phyloP scores from a whole-genome alignment of 2,329 filamentous ascomycete genomes.

The Trichophyton mentagrophytes region DNA sequence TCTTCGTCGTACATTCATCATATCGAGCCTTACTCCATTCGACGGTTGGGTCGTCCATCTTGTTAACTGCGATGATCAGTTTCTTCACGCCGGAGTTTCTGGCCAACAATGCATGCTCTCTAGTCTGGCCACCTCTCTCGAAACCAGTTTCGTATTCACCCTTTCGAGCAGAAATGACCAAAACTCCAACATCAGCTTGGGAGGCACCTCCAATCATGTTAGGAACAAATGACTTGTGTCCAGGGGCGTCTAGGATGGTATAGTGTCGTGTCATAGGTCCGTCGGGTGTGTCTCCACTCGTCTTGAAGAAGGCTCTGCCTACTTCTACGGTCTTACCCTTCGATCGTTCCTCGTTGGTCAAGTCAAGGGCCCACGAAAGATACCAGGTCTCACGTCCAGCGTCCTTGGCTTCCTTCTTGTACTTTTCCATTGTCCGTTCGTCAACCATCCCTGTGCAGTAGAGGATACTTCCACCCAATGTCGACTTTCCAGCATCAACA shows the following conservation, averaged over 20 bases:
- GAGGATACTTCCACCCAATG: constrained; percentile 82
- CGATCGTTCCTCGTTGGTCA: constrained; percentile 89
- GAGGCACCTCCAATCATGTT: constrained; percentile 96
- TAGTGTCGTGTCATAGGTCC: constrained; percentile 71
- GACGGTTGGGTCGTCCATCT: constrained; percentile 97
- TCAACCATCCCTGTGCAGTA: constrained; percentile 98
- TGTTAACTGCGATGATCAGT: constrained; percentile 88
- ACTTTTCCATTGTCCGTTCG: constrained; percentile 94
- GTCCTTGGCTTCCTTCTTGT: constrained; percentile 93
- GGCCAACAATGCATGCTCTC: constrained; percentile 94
- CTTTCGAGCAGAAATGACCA: constrained; percentile 93
- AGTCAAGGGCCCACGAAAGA: constrained; percentile 91
- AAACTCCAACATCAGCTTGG: constrained; percentile 83
- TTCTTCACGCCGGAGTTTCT: constrained; percentile 99
- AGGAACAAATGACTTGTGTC: constrained; percentile 95
- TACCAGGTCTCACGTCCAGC: constrained; percentile 97
- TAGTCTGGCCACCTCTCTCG: constrained; percentile 88
- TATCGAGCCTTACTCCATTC: constrained; percentile 90
- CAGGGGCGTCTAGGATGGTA: constrained; percentile 91
- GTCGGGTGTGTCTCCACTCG: constrained; percentile 32
- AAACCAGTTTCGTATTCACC: constrained; percentile 99
- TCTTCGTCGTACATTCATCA: constrained; percentile 83
- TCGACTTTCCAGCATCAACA: constrained; percentile 97
- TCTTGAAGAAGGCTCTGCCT: constrained; percentile 90
- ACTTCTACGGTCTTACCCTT: constrained; percentile 99